Evolutionary conservation across 768 basidiomycete species (phyloP).

Genomic region (Coprinellus aureogranulatus): DNA sequence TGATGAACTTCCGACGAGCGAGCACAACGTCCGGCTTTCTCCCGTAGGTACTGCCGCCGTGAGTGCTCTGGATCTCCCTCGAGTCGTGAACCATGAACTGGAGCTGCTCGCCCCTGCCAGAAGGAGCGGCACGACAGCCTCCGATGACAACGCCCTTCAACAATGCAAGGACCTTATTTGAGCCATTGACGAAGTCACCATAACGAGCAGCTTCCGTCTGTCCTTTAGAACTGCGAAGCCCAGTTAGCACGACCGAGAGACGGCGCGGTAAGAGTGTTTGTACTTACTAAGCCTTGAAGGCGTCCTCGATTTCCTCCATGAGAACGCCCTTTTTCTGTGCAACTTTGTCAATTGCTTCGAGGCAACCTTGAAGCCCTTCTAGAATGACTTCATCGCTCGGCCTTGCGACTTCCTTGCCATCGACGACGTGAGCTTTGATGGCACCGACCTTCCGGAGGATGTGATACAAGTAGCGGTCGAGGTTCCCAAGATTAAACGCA

Average conservation of each 20-base stretch:
- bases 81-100: background rate
- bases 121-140: background rate
- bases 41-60: background rate
- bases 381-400: background rate
- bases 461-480: background rate
- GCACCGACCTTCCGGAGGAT: background rate
- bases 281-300: too few relatives aligned
- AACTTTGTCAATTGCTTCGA: too few relatives aligned
- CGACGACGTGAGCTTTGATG: background rate
- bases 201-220: background rate
- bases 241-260: background rate
- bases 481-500: background rate
- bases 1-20: background rate
- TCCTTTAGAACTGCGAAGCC: background rate
- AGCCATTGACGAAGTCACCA: background rate
- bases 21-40: background rate
- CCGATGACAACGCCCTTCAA: background rate
- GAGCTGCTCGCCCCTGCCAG: background rate
- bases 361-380: too few relatives aligned
- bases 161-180: background rate
- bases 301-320: too few relatives aligned
- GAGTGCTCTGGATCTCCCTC: background rate
- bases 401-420: background rate
- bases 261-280: background rate
- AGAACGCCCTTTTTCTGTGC: too few relatives aligned